Evolutionary conservation across 345 rosid species (phyloP).

Genomic region (Sonneratia caseolaris): DNA sequence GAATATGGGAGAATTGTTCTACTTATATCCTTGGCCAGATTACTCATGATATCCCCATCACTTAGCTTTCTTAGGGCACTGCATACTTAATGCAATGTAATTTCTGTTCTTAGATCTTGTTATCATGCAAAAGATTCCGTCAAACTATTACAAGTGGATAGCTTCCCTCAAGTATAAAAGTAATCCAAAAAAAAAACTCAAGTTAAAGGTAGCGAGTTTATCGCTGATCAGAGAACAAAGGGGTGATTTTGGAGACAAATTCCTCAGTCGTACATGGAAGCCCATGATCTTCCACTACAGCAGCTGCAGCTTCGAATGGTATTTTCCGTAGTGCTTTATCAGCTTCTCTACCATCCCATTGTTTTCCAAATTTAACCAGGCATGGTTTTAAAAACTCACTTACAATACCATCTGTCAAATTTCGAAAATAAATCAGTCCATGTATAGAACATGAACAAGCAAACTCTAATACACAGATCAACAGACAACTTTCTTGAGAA

Average conservation of each 20-base stretch:
- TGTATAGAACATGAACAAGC: neutral
- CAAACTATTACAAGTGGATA: neutral
- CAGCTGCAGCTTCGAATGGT: conserved; percentile 66
- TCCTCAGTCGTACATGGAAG: conserved; percentile 70
- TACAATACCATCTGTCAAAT: conserved; percentile 50
- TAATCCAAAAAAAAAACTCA: neutral
- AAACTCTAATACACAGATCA: neutral
- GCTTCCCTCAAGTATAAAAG: neutral
- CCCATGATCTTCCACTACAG: conserved; percentile 66
- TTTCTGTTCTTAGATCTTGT: neutral
- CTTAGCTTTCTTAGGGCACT: neutral
- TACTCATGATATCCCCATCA: neutral
- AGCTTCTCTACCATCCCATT: conserved; percentile 92
- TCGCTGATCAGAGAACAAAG: conserved; percentile 61
- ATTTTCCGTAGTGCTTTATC: conserved; percentile 51
- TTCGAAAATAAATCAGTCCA: conserved; percentile 1
- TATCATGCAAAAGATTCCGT: neutral
- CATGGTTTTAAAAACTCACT: conserved; percentile 47
- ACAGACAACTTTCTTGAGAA: too few species aligned
- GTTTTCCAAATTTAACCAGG: conserved; percentile 64
- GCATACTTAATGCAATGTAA: neutral
- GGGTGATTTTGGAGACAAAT: conserved; percentile 44
- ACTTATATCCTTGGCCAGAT: neutral
- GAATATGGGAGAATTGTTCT: neutral
- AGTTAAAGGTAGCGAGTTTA: conserved; percentile 2